These are phyloP conservation scores for Lactarius indigo DNA, from an alignment of 768 basidiomycete genomes.

Conservation along the genomic window DNA sequence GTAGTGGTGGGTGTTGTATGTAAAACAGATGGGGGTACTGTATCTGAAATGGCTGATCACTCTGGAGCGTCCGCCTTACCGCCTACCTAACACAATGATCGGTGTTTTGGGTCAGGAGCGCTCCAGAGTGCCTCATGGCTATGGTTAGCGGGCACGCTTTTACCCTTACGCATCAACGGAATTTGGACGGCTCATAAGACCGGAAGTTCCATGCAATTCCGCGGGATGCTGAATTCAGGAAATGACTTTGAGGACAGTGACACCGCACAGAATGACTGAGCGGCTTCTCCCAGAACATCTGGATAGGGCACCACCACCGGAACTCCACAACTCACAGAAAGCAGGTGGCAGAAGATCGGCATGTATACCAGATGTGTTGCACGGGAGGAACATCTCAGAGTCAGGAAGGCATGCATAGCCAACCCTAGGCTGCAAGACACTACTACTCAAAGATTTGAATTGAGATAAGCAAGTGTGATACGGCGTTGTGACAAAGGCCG, in stretches of 20 bases:
- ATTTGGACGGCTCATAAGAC: not conserved
- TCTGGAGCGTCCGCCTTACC: constrained; percentile 1
- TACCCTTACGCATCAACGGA: not conserved
- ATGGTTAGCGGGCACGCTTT: not conserved
- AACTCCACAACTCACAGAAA: not conserved
- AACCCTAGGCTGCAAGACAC: no score
- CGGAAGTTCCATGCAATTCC: not conserved
- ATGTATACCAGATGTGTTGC: not conserved
- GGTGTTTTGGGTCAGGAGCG: not conserved
- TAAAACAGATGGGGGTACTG: not conserved
- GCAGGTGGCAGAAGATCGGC: not conserved
- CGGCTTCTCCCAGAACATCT: not conserved
- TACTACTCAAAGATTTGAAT: not conserved
- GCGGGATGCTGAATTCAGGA: not conserved
- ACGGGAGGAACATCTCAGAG: not conserved
- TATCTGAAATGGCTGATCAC: not conserved
- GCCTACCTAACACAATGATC: constrained; percentile 4
- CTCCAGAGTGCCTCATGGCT: constrained; percentile 1
- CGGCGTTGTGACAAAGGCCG: not conserved
- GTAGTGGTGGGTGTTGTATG: not conserved
- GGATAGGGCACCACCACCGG: not conserved
- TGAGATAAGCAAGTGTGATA: not conserved
- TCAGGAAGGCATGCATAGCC: no score
- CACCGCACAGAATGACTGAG: not conserved
- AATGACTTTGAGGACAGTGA: not conserved